These are phyloP conservation scores for Talaromyces islandicus DNA, from an alignment of 2,329 filamentous ascomycete genomes.

Conservation along the genomic window DNA sequence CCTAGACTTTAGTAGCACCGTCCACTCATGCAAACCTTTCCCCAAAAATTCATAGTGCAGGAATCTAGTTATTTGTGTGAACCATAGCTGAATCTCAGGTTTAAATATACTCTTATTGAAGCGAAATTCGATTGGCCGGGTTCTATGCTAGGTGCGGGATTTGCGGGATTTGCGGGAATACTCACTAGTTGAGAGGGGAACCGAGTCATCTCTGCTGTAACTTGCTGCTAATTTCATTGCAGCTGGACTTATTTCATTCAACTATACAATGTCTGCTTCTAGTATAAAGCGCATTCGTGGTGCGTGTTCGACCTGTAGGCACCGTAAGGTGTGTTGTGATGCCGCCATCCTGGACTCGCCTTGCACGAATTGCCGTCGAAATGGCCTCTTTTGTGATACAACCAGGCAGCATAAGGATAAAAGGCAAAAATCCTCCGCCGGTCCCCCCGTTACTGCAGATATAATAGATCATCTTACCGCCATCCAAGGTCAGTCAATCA, in stretches of 20 bases:
- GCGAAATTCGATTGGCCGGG: not conserved
- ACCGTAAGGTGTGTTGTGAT: slow-evolving; percentile 27
- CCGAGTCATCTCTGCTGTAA: not conserved
- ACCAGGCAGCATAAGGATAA: not conserved
- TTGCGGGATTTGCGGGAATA: not conserved
- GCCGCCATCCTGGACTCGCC: slow-evolving; percentile 29
- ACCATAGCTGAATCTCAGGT: not conserved
- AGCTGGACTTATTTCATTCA: not conserved
- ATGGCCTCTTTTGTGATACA: slow-evolving; percentile 34
- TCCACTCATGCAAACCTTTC: no score
- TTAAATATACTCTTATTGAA: not conserved
- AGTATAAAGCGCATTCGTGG: slow-evolving; percentile 19
- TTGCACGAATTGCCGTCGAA: slow-evolving; percentile 49
- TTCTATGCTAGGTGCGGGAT: not conserved
- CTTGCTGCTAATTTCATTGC: not conserved
- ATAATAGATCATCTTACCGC: not conserved
- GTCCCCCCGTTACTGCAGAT: not conserved
- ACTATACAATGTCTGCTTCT: slow-evolving; percentile 10
- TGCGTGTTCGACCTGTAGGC: slow-evolving; percentile 28
- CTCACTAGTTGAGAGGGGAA: not conserved
- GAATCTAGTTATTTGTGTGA: not conserved
- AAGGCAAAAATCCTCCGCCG: not conserved
- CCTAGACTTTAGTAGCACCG: no score
- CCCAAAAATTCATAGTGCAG: no score
- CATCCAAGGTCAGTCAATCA: not conserved